Evolutionary conservation across 805 yeast species (phyloP).

Genomic region (Kluyveromyces lactis): DNA sequence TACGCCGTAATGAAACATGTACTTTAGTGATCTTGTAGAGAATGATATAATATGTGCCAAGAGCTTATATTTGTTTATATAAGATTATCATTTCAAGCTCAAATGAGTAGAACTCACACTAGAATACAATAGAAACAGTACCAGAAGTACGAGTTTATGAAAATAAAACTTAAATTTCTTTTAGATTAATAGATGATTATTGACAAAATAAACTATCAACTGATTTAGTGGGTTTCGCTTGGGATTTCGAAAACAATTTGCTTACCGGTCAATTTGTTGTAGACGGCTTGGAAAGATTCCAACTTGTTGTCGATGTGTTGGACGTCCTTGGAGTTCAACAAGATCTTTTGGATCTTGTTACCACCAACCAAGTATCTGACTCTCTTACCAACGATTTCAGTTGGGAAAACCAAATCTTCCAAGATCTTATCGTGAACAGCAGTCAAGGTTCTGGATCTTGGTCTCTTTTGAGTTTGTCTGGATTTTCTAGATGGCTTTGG

Average conservation of each 20-base stretch:
- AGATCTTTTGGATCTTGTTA: slow-evolving; percentile 94
- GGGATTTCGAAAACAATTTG: slow-evolving; percentile 97
- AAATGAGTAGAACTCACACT: slow-evolving; percentile 4
- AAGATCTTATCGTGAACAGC: slow-evolving; percentile 98
- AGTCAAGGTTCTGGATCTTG: slow-evolving; percentile 98
- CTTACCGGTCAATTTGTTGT: slow-evolving; percentile 98
- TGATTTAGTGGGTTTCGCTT: slow-evolving; percentile 32
- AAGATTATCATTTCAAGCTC: not conserved
- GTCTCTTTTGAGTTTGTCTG: slow-evolving; percentile 96
- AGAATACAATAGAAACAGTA: slow-evolving; percentile 2
- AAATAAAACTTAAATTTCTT: slow-evolving; percentile 5
- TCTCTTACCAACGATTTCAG: slow-evolving; percentile 98
- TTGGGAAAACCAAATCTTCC: slow-evolving; percentile 99
- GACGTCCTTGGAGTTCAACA: slow-evolving; percentile 96
- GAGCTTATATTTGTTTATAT: not conserved
- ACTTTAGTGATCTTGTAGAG: no score
- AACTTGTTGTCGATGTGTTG: slow-evolving; percentile 96
- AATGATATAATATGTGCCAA: no score
- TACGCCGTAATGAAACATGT: no score
- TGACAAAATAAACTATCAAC: slow-evolving; percentile 5
- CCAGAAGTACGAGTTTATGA: slow-evolving; percentile 1
- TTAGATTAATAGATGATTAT: slow-evolving; percentile 6
- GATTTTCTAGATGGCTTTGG: slow-evolving; percentile 98
- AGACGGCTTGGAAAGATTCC: slow-evolving; percentile 98
- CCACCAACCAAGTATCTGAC: slow-evolving; percentile 99